A percentile compares a stretch with the other conserved stretches of the same genome.
Conservation (phyloP, 2,329 filamentous ascomycete species). For the Colletotrichum shisoi region DNA sequence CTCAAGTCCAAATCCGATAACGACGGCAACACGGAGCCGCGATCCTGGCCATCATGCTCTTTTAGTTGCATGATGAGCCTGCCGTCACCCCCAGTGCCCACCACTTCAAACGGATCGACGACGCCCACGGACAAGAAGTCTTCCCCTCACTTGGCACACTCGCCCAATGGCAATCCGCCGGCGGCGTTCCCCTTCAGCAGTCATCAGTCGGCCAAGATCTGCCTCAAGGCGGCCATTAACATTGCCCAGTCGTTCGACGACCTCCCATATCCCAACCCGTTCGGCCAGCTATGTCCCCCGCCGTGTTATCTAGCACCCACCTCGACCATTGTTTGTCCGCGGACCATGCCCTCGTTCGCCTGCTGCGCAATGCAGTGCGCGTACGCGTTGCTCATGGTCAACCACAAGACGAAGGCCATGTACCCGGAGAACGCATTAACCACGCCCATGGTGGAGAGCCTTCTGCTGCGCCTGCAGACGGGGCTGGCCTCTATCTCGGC, state of each 20-base stretch:
- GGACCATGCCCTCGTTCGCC: conserved; percentile 56
- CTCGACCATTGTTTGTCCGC: conserved; percentile 52
- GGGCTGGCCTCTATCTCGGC: conserved; percentile 53
- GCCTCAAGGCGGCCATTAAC: conserved; percentile 57
- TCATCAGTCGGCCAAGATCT: conserved; percentile 59
- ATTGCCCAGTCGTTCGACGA: conserved; percentile 57
- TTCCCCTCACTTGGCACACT: conserved; percentile 36
- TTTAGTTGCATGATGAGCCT: conserved; percentile 46
- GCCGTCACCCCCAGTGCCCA: conserved; percentile 44
- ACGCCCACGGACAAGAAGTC: conserved; percentile 40
- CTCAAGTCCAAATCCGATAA: conserved; percentile 48
- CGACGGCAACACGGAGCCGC: conserved; percentile 44
- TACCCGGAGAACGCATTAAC: conserved; percentile 44
- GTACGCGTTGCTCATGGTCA: conserved; percentile 55
- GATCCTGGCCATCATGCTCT: conserved; percentile 48
- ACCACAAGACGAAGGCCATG: conserved; percentile 52
- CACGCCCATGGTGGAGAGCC: conserved; percentile 47
- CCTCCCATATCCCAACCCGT: conserved; percentile 57
- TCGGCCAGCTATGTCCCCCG: conserved; percentile 47
- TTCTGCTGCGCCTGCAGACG: conserved; percentile 53
- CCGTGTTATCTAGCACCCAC: conserved; percentile 49
- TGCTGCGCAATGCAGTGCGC: conserved; percentile 58
- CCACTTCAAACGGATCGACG: conserved; percentile 45
- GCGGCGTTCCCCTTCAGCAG: conserved; percentile 54
- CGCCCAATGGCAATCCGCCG: conserved; percentile 33